Evolutionary conservation across 2,329 filamentous ascomycete species (phyloP).

Genomic region (Pyrenophora teres): DNA sequence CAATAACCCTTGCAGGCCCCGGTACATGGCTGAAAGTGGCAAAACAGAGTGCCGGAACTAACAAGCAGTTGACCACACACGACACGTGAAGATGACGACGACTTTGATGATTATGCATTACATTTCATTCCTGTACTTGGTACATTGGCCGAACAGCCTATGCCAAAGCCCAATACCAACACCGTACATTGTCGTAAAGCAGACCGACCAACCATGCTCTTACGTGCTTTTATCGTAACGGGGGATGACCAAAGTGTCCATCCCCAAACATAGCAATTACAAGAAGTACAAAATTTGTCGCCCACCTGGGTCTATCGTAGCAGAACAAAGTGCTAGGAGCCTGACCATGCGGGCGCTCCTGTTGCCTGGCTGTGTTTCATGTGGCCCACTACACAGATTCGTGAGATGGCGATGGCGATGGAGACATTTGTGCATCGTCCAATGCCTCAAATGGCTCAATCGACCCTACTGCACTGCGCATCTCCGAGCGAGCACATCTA

Average conservation of each 20-base stretch:
- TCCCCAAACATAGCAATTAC: constrained; percentile 28
- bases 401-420: background rate
- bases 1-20: background rate
- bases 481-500: constrained; percentile 45
- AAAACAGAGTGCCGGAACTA: background rate
- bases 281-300: constrained; percentile 23
- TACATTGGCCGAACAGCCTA: constrained; percentile 6
- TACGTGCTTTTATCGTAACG: constrained; percentile 30
- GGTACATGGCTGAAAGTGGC: constrained; percentile 1
- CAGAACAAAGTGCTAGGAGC: constrained; percentile 9
- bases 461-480: constrained; percentile 1
- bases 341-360: constrained; percentile 8
- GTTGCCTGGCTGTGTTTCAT: background rate
- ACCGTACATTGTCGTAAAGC: constrained; percentile 14
- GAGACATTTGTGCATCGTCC: background rate
- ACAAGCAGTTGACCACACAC: background rate
- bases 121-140: constrained; percentile 8
- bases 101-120: constrained; percentile 19
- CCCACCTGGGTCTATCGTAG: constrained; percentile 6
- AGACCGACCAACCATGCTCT: constrained; percentile 19
- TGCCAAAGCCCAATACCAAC: constrained; percentile 16
- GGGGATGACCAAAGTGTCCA: constrained; percentile 11
- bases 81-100: background rate
- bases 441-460: background rate
- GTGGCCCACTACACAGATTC: background rate